phyloP scores from a whole-genome alignment of 23 red algal genomes.

The Gracilaria caudata region DNA sequence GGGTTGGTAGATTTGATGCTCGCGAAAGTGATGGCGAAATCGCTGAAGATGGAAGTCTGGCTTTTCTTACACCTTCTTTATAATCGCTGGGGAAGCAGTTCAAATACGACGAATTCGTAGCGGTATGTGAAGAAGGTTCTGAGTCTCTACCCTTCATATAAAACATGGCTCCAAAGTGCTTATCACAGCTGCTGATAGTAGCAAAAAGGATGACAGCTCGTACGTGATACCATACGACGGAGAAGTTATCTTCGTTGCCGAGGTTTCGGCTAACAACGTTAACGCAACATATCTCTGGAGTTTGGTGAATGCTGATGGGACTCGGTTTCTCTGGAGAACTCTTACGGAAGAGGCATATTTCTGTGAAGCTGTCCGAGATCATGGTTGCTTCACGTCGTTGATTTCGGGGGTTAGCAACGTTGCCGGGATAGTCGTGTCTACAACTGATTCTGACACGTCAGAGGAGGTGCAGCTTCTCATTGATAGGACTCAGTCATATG shows the following conservation, averaged over 20 bases:
- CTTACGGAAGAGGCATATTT: slow-evolving; percentile 28
- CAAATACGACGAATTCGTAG: slow-evolving; percentile 42
- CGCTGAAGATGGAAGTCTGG: background rate
- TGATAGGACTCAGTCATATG: slow-evolving; percentile 35
- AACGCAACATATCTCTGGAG: slow-evolving; percentile 30
- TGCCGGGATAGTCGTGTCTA: slow-evolving; percentile 9
- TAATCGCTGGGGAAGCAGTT: slow-evolving; percentile 32
- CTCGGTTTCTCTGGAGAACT: slow-evolving; percentile 11
- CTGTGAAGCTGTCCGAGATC: slow-evolving; percentile 61
- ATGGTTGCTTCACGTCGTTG: slow-evolving; percentile 35
- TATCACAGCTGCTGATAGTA: slow-evolving; percentile 56
- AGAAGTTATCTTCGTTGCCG: slow-evolving; percentile 35
- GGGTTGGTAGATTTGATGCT: slow-evolving; percentile 35
- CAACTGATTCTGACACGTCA: slow-evolving; percentile 34
- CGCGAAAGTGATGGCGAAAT: slow-evolving; percentile 17
- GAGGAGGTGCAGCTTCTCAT: slow-evolving; percentile 29
- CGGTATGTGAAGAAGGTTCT: slow-evolving; percentile 49
- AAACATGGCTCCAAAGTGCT: slow-evolving; percentile 31
- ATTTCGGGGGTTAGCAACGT: slow-evolving; percentile 28
- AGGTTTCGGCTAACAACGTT: slow-evolving; percentile 49
- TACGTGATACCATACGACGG: slow-evolving; percentile 38
- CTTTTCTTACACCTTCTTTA: slow-evolving; percentile 25
- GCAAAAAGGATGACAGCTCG: slow-evolving; percentile 15
- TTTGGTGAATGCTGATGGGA: slow-evolving; percentile 13
- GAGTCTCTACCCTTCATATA: slow-evolving; percentile 22